phyloP scores from a whole-genome alignment of 2,329 filamentous ascomycete genomes.

The Xylaria sp. region DNA sequence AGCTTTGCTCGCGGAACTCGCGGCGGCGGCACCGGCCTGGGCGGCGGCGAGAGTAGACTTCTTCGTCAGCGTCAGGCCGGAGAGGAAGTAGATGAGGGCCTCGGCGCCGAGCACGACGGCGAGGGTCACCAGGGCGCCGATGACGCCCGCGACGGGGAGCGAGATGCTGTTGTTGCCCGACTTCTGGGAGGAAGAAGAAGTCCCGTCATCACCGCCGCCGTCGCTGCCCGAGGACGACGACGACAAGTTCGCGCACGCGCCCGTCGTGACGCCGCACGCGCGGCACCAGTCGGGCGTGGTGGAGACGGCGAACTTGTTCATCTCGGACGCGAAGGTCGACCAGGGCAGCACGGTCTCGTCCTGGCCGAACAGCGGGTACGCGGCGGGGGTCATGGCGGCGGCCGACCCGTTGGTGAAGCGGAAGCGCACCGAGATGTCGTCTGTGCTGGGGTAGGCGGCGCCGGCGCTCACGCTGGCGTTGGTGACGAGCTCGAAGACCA shows the following conservation, averaged over 20 bases:
- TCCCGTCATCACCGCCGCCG: conserved; percentile 41
- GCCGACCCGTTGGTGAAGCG: conserved; percentile 69
- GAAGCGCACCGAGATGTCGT: conserved; percentile 68
- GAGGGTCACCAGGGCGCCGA: conserved; percentile 75
- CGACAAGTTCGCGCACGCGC: conserved; percentile 72
- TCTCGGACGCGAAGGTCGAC: conserved; percentile 71
- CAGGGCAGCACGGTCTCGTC: conserved; percentile 68
- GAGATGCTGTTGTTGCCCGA: conserved; percentile 65
- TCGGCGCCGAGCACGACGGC: conserved; percentile 60
- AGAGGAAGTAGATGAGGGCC: conserved; percentile 55
- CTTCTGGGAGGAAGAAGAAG: conserved; percentile 31
- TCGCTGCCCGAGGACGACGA: no score
- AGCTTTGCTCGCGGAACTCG: conserved; percentile 36
- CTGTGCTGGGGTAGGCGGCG: conserved; percentile 57
- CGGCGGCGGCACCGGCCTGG: conserved; percentile 11
- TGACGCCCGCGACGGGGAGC: conserved; percentile 80
- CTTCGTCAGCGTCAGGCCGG: conserved; percentile 60
- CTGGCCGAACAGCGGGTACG: conserved; percentile 70
- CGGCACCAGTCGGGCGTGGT: conserved; percentile 76
- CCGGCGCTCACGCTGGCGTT: conserved; percentile 57
- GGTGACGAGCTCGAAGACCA: conserved; percentile 79
- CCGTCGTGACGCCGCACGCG: conserved; percentile 77
- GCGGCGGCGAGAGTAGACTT: conserved; percentile 53
- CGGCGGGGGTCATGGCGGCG: conserved; percentile 59
- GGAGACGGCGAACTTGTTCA: conserved; percentile 74